These are phyloP conservation scores for Trifolium subterraneum DNA, from an alignment of 306 rosid genomes.

Conservation along the genomic window DNA sequence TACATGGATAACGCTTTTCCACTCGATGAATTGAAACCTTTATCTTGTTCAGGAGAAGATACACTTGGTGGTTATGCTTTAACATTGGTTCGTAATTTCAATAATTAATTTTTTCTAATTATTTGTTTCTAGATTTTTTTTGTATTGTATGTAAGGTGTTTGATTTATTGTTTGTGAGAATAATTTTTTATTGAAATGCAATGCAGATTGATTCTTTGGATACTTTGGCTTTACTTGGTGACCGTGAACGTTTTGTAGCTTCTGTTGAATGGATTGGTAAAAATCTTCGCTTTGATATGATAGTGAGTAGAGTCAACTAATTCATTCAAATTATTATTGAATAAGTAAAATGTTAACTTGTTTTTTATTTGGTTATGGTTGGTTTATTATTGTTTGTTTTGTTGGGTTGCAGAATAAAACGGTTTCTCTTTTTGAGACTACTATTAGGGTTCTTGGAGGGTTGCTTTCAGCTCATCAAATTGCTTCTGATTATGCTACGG, in stretches of 20 bases:
- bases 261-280: constrained; percentile 98
- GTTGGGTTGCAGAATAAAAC: constrained; percentile 83
- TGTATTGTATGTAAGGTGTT: not conserved
- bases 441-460: constrained; percentile 91
- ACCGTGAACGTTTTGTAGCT: constrained; percentile 64
- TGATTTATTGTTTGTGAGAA: not conserved
- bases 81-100: constrained; percentile 58
- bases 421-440: constrained; percentile 89
- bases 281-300: constrained; percentile 84
- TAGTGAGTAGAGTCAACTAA: constrained; percentile 63
- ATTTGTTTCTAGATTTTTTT: not conserved
- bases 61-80: constrained; percentile 93
- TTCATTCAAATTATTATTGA: not conserved
- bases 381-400: not conserved
- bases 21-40: constrained; percentile 84
- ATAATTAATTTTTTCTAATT: not conserved
- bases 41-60: constrained; percentile 84
- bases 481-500: constrained; percentile 91
- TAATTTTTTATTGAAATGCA: not conserved
- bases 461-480: constrained; percentile 91
- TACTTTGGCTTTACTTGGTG: constrained; percentile 89
- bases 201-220: constrained; percentile 89
- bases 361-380: not conserved
- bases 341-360: not conserved
- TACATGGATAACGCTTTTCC: constrained; percentile 96